Evolutionary conservation across 1,284 basidiomycete species (phyloP).

Genomic region (Papiliotrema flavescens): DNA sequence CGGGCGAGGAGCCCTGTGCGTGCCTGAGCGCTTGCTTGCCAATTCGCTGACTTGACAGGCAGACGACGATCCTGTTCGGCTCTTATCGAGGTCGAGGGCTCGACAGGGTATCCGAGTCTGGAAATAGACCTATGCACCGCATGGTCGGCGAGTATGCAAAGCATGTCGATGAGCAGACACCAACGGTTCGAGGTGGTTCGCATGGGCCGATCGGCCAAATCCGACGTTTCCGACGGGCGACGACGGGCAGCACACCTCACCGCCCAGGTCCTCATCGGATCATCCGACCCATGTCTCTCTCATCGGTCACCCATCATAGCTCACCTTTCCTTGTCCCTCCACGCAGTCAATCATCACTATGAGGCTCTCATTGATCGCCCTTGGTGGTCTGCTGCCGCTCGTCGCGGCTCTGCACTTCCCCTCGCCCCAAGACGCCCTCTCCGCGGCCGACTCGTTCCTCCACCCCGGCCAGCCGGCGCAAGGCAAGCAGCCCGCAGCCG

Average conservation of each 20-base stretch:
- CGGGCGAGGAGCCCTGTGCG: no score
- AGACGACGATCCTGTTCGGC: no score
- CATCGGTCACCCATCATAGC: not conserved
- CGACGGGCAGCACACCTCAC: not conserved
- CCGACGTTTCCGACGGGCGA: not conserved
- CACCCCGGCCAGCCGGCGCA: constrained; percentile 10
- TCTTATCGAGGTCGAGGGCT: no score
- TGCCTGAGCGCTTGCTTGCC: no score
- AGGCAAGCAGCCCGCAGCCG: constrained; percentile 5
- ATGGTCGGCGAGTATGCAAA: no score
- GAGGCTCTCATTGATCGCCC: not conserved
- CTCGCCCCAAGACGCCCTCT: constrained; percentile 26
- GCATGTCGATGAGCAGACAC: no score
- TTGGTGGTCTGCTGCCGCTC: constrained; percentile 19
- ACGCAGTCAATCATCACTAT: not conserved
- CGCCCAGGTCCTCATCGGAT: not conserved
- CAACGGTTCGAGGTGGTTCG: no score
- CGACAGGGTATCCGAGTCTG: no score
- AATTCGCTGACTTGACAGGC: no score
- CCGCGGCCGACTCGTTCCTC: constrained; percentile 26
- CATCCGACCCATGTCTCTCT: not conserved
- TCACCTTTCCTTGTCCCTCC: not conserved
- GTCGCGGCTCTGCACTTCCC: constrained; percentile 32
- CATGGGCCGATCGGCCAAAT: not conserved
- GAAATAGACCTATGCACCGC: no score